These are phyloP conservation scores for Alternaria angustiovoidea DNA, from an alignment of 2,329 filamentous ascomycete species.

Conservation along the genomic window DNA sequence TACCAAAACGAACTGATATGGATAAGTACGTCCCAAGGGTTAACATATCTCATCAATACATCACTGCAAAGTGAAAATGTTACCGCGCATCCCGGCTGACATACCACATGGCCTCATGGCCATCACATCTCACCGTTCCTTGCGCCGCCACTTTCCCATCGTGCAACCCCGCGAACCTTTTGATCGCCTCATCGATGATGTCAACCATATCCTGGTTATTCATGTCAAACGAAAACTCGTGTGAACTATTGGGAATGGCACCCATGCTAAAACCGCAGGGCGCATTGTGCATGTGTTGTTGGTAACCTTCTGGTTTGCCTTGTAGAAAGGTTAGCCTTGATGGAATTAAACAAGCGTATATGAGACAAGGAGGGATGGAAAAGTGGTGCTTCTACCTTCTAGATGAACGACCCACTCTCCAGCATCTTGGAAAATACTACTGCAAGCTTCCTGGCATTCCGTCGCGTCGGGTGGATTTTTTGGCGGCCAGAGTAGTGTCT, in stretches of 20 bases:
- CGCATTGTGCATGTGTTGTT: constrained; percentile 19
- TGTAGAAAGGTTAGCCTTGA: background rate
- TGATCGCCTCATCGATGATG: constrained; percentile 30
- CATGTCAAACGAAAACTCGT: constrained; percentile 28
- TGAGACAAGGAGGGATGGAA: background rate
- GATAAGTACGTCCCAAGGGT: background rate
- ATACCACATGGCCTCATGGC: constrained; percentile 25
- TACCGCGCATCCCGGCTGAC: constrained; percentile 11
- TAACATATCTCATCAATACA: background rate
- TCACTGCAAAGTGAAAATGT: background rate
- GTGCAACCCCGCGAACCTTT: constrained; percentile 27
- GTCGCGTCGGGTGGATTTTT: constrained; percentile 16
- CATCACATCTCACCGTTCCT: constrained; percentile 29
- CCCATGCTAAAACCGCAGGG: constrained; percentile 30
- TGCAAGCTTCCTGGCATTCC: constrained; percentile 28
- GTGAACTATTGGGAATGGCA: constrained; percentile 18
- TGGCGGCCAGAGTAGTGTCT: constrained; percentile 20
- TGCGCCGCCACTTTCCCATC: constrained; percentile 27
- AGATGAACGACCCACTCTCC: constrained; percentile 33
- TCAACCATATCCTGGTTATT: constrained; percentile 35
- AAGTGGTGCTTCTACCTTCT: constrained; percentile 8
- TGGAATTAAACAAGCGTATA: background rate
- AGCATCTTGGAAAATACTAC: constrained; percentile 22
- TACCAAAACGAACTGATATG: background rate
- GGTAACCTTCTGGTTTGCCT: constrained; percentile 28